A percentile compares a stretch with the other conserved stretches of the same genome.
Conservation (phyloP, 2,329 filamentous ascomycete species). For the Pseudocercospora cruenta region DNA sequence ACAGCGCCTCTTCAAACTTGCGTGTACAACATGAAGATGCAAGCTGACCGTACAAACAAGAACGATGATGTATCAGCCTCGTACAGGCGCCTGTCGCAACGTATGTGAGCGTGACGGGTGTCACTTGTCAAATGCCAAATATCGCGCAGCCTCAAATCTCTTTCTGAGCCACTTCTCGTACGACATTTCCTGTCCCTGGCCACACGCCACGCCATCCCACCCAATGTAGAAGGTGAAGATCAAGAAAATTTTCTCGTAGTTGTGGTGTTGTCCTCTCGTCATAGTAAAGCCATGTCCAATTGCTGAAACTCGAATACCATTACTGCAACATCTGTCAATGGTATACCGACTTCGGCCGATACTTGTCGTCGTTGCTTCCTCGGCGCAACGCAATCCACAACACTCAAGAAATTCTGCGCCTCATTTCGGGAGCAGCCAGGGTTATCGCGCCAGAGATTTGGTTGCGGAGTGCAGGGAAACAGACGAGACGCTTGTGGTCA, state of each 20-base stretch:
- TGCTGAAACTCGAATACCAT: not conserved
- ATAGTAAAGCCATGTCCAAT: not conserved
- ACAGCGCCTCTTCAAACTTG: not conserved
- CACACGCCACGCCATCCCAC: not conserved
- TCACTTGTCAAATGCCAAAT: not conserved
- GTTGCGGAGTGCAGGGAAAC: not conserved
- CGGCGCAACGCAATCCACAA: not conserved
- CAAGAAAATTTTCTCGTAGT: not conserved
- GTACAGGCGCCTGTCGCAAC: not conserved
- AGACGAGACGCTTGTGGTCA: not conserved
- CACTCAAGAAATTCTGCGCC: not conserved
- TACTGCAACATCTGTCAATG: not conserved
- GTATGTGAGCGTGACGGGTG: not conserved
- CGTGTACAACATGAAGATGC: not conserved
- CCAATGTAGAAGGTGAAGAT: not conserved
- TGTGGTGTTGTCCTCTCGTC: not conserved
- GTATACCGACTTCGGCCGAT: not conserved
- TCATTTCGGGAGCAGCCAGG: not conserved
- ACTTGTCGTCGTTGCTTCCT: not conserved
- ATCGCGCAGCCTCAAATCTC: not conserved
- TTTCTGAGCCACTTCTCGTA: not conserved
- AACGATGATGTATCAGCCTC: not conserved
- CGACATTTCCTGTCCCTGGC: not conserved
- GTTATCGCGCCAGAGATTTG: not conserved
- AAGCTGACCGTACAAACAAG: not conserved